Evolutionary conservation across 2,329 filamentous ascomycete species (phyloP), one percentile per base, ranked within the genome.

Genomic region (Pyrenophora graminea): DNA sequence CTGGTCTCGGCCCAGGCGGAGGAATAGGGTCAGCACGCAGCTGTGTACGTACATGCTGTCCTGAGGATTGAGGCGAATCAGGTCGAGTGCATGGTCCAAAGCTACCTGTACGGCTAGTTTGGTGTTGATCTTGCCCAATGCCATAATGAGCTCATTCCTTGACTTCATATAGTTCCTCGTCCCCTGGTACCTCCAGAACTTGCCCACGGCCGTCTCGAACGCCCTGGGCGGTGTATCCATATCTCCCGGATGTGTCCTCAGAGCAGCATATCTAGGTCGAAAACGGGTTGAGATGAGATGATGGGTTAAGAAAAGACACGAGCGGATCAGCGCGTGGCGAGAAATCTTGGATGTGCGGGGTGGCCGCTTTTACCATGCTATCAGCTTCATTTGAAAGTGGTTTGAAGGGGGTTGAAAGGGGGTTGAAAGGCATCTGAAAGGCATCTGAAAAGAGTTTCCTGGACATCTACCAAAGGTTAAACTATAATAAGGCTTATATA

Each of bases 1-100:
- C 58, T 83, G 79, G 48, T 83, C 80, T 36, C 62, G 68, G 17
- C 73, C 73, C 6, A 83, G 69, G 2, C 79, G 75, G 12, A 84
- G 59, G 47, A 77, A 71, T 8, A 79, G 36, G 0, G 61, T 54
- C 0, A 81, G 80, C 0, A 79, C 51, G 0, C 77, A 17, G 15
- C 73, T 37, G 0, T 79, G 72, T 3, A 80, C 15, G 0, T 75
- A 8, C 17, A 45, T 37, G 9, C 15, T 15, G 6, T 45, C 43
- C 8, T 3, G 8, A 1, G 23, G 25, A 10, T 37, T 38, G 12
- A 45, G 2, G 2, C 25, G 17, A 12, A 45, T 12, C 4, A 45
- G n/a, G 9, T 12, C 23, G 13, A 45, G 23, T 1, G 23, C 7
- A 10, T 34, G 13, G 4, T 45, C 42, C 21, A 37, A 10, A 2